Conservation (phyloP, 2,329 filamentous ascomycete species). For the Phoma sp. region DNA sequence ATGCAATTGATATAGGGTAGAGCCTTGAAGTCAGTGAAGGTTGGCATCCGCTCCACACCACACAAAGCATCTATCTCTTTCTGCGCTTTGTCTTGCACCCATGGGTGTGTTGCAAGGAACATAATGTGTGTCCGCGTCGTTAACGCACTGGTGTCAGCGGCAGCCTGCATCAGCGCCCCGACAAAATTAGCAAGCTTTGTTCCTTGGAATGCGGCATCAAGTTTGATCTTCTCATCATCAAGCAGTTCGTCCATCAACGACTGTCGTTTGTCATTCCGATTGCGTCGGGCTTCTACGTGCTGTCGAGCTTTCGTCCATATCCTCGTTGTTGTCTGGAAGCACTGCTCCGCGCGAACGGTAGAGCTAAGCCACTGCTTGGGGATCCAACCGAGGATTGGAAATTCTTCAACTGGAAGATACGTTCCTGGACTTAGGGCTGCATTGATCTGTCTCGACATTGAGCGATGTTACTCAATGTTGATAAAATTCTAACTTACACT, state of each 20-base stretch:
- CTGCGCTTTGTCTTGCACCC: constrained; percentile 29
- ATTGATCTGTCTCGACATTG: neutral
- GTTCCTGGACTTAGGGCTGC: constrained; percentile 27
- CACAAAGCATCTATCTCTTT: constrained; percentile 27
- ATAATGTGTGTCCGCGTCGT: constrained; percentile 29
- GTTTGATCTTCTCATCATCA: constrained; percentile 19
- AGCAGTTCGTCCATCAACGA: constrained; percentile 38
- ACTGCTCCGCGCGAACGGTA: constrained; percentile 20
- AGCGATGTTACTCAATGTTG: neutral
- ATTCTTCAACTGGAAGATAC: constrained; percentile 30
- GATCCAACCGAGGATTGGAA: constrained; percentile 33
- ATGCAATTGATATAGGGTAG: constrained; percentile 41
- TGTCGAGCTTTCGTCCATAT: constrained; percentile 28
- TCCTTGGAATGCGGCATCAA: constrained; percentile 19
- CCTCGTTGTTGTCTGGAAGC: constrained; percentile 17
- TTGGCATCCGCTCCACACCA: constrained; percentile 25
- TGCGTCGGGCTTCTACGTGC: constrained; percentile 26
- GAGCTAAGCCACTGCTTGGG: constrained; percentile 25
- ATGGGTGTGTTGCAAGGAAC: constrained; percentile 30
- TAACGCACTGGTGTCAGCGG: constrained; percentile 29
- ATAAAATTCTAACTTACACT: neutral
- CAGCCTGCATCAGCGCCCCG: constrained; percentile 28
- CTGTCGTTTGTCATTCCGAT: constrained; percentile 25
- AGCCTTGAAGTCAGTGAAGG: constrained; percentile 31
- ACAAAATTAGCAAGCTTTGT: constrained; percentile 27